Percentiles rank a stretch among this genome's conserved stretches.
phyloP scores from a whole-genome alignment of 495 filamentous ascomycete genomes.

The Annulohypoxylon moriforme region DNA sequence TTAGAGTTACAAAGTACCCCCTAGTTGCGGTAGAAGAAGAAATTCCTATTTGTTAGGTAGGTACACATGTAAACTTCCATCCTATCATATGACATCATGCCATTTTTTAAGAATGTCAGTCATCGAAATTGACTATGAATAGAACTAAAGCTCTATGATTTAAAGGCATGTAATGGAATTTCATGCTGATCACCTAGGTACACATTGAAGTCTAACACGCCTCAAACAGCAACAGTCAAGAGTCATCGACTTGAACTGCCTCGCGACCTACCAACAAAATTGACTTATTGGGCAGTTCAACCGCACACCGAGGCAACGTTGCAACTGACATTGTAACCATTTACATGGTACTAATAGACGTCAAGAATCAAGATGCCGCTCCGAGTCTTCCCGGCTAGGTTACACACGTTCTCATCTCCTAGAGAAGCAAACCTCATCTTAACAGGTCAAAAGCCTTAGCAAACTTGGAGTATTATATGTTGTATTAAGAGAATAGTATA shows the following conservation, averaged over 20 bases:
- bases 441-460: background rate
- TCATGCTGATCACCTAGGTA: too few relatives aligned
- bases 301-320: slow-evolving; percentile 1
- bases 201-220: background rate
- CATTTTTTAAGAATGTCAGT: background rate
- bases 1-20: slow-evolving; percentile 5
- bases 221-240: background rate
- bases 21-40: slow-evolving; percentile 24
- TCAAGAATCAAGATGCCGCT: background rate
- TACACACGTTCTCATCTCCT: background rate
- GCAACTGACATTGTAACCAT: background rate
- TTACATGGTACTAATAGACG: background rate
- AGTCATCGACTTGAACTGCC: background rate
- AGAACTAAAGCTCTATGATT: background rate
- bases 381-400: background rate
- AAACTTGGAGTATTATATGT: background rate
- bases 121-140: background rate
- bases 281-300: background rate
- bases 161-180: too few relatives aligned
- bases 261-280: background rate
- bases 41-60: slow-evolving; percentile 16
- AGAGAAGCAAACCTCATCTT: background rate
- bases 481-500: background rate
- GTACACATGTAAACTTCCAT: background rate
- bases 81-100: slow-evolving; percentile 2